A percentile compares a stretch with the other conserved stretches of the same genome.
Conservation (phyloP, 257 asterid genomes). For the Solanum lycopersicoides region DNA sequence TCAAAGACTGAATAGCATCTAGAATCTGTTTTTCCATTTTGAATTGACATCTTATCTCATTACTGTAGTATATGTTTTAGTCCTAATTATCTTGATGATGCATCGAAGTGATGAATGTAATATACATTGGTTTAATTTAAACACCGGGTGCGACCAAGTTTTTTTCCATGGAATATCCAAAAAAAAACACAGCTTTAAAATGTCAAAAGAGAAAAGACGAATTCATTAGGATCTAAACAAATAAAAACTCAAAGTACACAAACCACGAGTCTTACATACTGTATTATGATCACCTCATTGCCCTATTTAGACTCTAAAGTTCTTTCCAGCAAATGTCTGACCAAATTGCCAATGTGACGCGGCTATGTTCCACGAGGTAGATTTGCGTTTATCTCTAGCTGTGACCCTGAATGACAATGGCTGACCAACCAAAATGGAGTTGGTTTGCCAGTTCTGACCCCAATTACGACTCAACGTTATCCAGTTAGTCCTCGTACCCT, state of each 20-base stretch:
- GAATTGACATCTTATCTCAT: neutral
- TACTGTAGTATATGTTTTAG: neutral
- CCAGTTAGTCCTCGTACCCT: slow-evolving; percentile 59
- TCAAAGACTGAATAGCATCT: neutral
- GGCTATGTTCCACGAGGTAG: slow-evolving; percentile 64
- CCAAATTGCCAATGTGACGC: slow-evolving; percentile 84
- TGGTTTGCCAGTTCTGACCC: slow-evolving; percentile 86
- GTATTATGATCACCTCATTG: neutral
- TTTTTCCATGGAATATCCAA: neutral
- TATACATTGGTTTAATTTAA: neutral
- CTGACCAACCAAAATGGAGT: slow-evolving; percentile 42
- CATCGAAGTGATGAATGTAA: neutral
- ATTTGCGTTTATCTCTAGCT: slow-evolving; percentile 55
- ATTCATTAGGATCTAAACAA: neutral
- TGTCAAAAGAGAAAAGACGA: neutral
- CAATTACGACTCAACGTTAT: slow-evolving; percentile 63
- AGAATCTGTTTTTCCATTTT: neutral
- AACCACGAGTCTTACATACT: neutral
- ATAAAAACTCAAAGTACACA: neutral
- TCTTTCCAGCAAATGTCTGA: slow-evolving; percentile 62
- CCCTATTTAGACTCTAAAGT: slow-evolving; percentile 33
- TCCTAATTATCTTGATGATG: neutral
- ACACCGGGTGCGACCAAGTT: neutral
- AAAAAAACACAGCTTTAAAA: neutral
- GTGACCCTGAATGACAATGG: slow-evolving; percentile 63